These are phyloP conservation scores for Neofusicoccum parvum DNA, from an alignment of 2,329 filamentous ascomycete genomes.

Conservation along the genomic window DNA sequence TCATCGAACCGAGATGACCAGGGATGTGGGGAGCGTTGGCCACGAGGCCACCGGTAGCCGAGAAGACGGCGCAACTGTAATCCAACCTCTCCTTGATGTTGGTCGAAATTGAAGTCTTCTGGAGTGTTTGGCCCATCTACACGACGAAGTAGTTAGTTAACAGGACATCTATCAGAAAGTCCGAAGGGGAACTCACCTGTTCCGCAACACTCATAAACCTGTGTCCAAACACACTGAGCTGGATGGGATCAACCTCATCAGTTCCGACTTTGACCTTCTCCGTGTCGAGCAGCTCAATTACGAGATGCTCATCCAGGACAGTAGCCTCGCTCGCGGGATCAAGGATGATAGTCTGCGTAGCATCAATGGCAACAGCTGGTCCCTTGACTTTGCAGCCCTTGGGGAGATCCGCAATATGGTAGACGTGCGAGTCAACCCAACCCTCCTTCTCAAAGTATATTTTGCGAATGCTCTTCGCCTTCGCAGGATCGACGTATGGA, in stretches of 20 bases:
- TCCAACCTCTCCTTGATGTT: conserved; percentile 36
- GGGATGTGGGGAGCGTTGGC: conserved; percentile 34
- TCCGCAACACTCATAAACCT: conserved; percentile 33
- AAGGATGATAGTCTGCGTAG: conserved; percentile 51
- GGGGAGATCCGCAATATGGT: conserved; percentile 28
- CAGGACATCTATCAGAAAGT: neutral
- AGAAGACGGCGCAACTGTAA: conserved; percentile 31
- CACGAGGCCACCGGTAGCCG: conserved; percentile 28
- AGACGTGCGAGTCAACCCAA: conserved; percentile 28
- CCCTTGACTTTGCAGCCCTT: conserved; percentile 30
- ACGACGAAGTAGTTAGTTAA: neutral
- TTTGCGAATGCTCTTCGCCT: conserved; percentile 12
- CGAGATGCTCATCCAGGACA: conserved; percentile 42
- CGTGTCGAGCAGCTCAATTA: conserved; percentile 44
- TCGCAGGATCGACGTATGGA: conserved; percentile 67
- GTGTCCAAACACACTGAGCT: conserved; percentile 27
- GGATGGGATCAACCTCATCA: conserved; percentile 24
- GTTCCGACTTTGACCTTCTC: conserved; percentile 28
- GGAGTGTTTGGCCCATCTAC: conserved; percentile 30
- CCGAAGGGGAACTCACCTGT: neutral
- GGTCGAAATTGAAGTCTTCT: conserved; percentile 29
- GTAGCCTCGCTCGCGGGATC: conserved; percentile 26
- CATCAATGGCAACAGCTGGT: conserved; percentile 40
- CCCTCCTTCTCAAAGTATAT: conserved; percentile 61
- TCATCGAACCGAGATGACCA: conserved; percentile 31